A percentile compares a stretch with the other conserved stretches of the same genome.
phyloP scores from a whole-genome alignment of 2,329 filamentous ascomycete genomes.

The Calycina marina region DNA sequence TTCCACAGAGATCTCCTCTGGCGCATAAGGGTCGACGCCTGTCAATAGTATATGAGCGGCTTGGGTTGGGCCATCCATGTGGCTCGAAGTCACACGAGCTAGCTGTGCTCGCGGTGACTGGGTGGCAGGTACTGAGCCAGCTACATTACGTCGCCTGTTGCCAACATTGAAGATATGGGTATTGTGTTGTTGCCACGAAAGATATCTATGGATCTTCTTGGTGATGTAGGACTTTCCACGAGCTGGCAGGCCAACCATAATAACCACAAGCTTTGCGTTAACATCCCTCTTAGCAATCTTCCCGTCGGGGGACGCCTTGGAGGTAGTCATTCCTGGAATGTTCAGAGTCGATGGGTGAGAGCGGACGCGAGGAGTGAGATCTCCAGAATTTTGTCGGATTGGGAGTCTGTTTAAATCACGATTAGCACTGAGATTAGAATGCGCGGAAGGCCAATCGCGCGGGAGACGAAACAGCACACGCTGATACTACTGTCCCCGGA shows the following conservation, averaged over 20 bases:
- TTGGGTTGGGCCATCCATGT: constrained; percentile 20
- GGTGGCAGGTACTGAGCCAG: constrained; percentile 30
- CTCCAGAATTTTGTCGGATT: constrained; percentile 58
- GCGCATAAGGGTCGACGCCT: constrained; percentile 23
- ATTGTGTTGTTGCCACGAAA: constrained; percentile 96
- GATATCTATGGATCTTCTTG: constrained; percentile 88
- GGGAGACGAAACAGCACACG: too few relatives aligned
- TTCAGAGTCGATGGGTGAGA: constrained; percentile 88
- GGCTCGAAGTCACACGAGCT: constrained; percentile 3
- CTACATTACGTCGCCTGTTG: constrained; percentile 70
- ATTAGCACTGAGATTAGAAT: too few relatives aligned
- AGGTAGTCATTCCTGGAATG: constrained; percentile 91
- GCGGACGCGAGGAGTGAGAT: constrained; percentile 61
- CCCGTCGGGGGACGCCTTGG: constrained; percentile 88
- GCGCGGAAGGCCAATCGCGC: too few relatives aligned
- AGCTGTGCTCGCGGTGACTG: constrained; percentile 16
- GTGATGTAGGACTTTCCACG: constrained; percentile 98
- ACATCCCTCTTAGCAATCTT: constrained; percentile 89
- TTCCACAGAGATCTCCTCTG: constrained; percentile 8
- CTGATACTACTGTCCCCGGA: too few relatives aligned
- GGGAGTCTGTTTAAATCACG: constrained; percentile 53
- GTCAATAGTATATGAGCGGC: constrained; percentile 45
- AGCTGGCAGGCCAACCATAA: constrained; percentile 95
- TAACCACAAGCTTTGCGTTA: constrained; percentile 88
- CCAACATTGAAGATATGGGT: constrained; percentile 96